phyloP scores from a whole-genome alignment of 208 protist genomes.

The Borovskyia barvae region DNA sequence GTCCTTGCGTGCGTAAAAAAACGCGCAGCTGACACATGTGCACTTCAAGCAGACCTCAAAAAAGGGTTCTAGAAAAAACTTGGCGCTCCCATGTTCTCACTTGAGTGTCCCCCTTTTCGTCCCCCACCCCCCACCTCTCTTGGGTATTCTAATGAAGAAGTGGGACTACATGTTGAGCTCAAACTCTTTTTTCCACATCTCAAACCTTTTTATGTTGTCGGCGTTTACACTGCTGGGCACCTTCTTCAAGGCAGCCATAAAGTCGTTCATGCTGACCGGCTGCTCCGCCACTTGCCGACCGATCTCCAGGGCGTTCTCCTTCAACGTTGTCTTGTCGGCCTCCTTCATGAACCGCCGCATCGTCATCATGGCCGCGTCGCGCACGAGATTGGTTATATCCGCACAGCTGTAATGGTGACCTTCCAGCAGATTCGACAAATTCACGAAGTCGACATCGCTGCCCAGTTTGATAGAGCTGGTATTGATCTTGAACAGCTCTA shows the following conservation, averaged over 20 bases:
- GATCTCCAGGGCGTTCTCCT: conserved; percentile 77
- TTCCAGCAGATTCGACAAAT: conserved; percentile 74
- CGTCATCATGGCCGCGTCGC: conserved; percentile 93
- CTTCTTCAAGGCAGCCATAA: conserved; percentile 74
- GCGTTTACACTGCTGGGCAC: conserved; percentile 87
- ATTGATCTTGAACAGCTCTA: conserved; percentile 87
- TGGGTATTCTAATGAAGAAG: too few species aligned
- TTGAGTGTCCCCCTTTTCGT: too few species aligned
- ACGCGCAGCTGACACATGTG: too few species aligned
- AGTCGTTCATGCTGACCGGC: conserved; percentile 85
- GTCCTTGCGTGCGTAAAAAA: neutral
- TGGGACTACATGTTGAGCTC: conserved; percentile 73
- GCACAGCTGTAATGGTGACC: conserved; percentile 87
- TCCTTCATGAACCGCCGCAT: conserved; percentile 89
- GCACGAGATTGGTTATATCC: conserved; percentile 90
- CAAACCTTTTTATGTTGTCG: conserved; percentile 83
- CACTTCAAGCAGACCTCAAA: too few species aligned
- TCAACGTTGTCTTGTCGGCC: conserved; percentile 65
- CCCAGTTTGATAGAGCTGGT: conserved; percentile 66
- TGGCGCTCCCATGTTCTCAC: too few species aligned
- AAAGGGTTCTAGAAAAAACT: too few species aligned
- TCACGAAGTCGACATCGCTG: conserved; percentile 74
- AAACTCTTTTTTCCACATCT: conserved; percentile 89
- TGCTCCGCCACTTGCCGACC: conserved; percentile 75
- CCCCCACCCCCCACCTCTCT: too few species aligned